Evolutionary conservation across 2,329 filamentous ascomycete species (phyloP).

Genomic region (Fusarium equiseti): DNA sequence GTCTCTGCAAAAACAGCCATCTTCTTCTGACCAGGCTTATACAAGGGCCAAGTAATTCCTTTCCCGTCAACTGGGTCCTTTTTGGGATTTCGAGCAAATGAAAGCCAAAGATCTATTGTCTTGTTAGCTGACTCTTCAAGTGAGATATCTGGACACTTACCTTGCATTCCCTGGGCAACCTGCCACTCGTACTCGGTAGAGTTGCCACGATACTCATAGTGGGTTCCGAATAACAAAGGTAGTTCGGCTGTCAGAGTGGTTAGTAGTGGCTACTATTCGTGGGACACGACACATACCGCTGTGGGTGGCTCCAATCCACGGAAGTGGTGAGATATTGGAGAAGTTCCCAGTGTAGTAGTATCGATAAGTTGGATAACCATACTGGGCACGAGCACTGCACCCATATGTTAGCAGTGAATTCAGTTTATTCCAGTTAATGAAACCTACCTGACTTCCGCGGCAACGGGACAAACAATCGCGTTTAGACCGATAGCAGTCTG

Average conservation of each 20-base stretch:
- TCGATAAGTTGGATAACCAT: constrained; percentile 15
- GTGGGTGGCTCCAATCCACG: constrained; percentile 11
- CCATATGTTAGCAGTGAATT: fast-evolving
- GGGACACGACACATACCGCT: background rate
- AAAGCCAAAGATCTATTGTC: background rate
- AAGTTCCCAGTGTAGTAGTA: constrained; percentile 26
- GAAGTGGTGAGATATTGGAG: constrained; percentile 16
- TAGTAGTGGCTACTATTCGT: fast-evolving
- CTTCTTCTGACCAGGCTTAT: background rate
- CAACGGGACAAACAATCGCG: constrained; percentile 17
- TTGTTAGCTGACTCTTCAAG: background rate
- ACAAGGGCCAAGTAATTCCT: constrained; percentile 3
- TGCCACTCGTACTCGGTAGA: constrained; percentile 22
- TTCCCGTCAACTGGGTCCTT: background rate
- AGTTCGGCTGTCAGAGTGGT: background rate
- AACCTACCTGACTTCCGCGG: constrained; percentile 12
- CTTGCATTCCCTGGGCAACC: constrained; percentile 12
- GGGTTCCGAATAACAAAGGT: constrained; percentile 15
- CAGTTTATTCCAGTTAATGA: fast-evolving
- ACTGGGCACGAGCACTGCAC: background rate
- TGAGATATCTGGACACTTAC: fast-evolving
- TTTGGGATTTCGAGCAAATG: background rate
- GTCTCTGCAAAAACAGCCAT: constrained; percentile 12
- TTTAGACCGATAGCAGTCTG: constrained; percentile 4
- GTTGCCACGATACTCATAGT: constrained; percentile 19